Evolutionary conservation across 2,329 filamentous ascomycete species (phyloP).

Genomic region (Blastomyces emzantsi): DNA sequence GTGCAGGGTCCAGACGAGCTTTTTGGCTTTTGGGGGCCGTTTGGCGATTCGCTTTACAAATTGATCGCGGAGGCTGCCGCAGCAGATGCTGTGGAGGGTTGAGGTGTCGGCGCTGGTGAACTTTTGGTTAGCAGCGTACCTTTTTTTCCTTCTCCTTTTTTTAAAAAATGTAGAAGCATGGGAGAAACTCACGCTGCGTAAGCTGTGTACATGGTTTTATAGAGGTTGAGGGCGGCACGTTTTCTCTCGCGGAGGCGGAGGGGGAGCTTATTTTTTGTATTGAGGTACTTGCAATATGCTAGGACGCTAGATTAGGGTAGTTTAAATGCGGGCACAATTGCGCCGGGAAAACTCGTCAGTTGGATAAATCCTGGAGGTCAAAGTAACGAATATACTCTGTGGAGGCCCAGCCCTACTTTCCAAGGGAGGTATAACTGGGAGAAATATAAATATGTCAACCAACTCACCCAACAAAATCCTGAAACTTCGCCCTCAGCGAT

Average conservation of each 20-base stretch:
- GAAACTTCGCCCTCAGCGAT: conserved; percentile 28
- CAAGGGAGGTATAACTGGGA: background rate
- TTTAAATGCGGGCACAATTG: background rate
- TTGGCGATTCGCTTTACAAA: conserved; percentile 28
- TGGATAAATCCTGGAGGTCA: conserved; percentile 9
- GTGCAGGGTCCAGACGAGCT: conserved; percentile 30
- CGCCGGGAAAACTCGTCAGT: background rate
- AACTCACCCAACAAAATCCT: conserved; percentile 30
- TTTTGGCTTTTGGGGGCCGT: conserved; percentile 25
- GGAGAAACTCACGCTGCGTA: conserved; percentile 35
- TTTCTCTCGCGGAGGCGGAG: conserved; percentile 30
- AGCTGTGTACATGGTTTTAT: conserved; percentile 39
- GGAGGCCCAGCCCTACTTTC: too few relatives aligned
- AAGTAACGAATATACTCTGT: conserved; percentile 6
- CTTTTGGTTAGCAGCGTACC: conserved; percentile 16
- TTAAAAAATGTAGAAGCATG: too few relatives aligned
- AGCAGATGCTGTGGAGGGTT: conserved; percentile 31
- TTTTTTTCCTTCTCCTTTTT: conserved; percentile 13
- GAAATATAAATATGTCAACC: conserved; percentile 2
- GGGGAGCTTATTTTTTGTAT: conserved; percentile 22
- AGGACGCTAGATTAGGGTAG: conserved; percentile 19
- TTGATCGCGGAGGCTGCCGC: conserved; percentile 29
- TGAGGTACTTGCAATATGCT: conserved; percentile 27
- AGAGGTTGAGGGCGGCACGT: conserved; percentile 32
- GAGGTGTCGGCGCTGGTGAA: conserved; percentile 27